Conservation (phyloP, 2,329 filamentous ascomycete species). For the Aspergillus oerlinghausenensis region DNA sequence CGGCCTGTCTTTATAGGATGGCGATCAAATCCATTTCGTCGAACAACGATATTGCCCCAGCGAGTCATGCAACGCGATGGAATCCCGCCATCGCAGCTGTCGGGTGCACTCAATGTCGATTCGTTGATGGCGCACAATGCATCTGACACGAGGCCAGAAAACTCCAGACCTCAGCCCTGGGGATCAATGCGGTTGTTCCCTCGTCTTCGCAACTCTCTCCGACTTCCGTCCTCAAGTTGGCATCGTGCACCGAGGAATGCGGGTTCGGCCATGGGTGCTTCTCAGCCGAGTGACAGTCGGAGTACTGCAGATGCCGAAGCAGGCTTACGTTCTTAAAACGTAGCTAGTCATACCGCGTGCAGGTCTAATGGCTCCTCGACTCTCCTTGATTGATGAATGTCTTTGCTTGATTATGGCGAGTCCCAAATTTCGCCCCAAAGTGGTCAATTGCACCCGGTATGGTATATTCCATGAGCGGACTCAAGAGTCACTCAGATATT, state of each 20-base stretch:
- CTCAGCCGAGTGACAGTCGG: slow-evolving; percentile 2
- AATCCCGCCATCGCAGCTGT: background rate
- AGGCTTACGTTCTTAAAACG: slow-evolving; percentile 11
- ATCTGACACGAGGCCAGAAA: background rate
- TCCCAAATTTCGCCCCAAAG: slow-evolving; percentile 5
- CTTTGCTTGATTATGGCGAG: background rate
- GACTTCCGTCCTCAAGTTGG: background rate
- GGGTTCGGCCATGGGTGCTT: background rate
- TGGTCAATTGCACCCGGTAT: slow-evolving; percentile 11
- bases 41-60: slow-evolving; percentile 34
- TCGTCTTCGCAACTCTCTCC: background rate
- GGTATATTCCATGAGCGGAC: background rate
- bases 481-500: background rate
- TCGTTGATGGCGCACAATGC: background rate
- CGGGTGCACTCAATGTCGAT: background rate
- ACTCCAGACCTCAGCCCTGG: background rate
- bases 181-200: background rate
- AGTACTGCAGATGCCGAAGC: slow-evolving; percentile 21
- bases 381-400: background rate
- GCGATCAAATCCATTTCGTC: slow-evolving; percentile 27
- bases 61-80: slow-evolving; percentile 26
- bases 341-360: background rate
- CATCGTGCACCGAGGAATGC: background rate
- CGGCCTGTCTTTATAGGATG: slow-evolving; percentile 33
- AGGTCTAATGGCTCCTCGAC: background rate